Conservation (phyloP, 371 early-diverging fungal species). For the Gilbertella persicaria region DNA sequence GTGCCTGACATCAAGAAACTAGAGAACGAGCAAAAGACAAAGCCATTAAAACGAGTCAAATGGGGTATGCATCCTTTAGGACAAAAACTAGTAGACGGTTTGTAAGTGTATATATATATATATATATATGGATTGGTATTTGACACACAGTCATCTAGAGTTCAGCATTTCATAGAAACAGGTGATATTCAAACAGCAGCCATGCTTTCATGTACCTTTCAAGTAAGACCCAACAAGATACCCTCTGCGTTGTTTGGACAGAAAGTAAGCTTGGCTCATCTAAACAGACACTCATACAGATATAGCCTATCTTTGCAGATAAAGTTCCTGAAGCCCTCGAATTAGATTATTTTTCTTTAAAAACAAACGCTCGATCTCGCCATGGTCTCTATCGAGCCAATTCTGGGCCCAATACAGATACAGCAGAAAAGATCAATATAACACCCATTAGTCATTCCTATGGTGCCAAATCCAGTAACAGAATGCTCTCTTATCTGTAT, state of each 20-base stretch:
- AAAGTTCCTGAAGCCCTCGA: slow-evolving; percentile 22
- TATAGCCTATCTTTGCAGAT: slow-evolving; percentile 16
- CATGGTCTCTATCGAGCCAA: slow-evolving; percentile 5
- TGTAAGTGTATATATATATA: slow-evolving; percentile 48
- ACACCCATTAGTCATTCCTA: slow-evolving; percentile 37
- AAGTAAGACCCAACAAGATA: slow-evolving; percentile 16
- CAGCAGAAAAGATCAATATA: slow-evolving; percentile 1
- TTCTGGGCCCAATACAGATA: slow-evolving; percentile 16
- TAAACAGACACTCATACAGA: not conserved
- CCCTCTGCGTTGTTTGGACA: slow-evolving; percentile 22
- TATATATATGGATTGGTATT: no score
- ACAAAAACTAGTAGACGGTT: slow-evolving; percentile 53
- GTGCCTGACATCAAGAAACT: not conserved
- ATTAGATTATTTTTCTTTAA: slow-evolving; percentile 31
- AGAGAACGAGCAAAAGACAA: not conserved
- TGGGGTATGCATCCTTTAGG: slow-evolving; percentile 83
- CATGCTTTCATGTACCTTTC: slow-evolving; percentile 77
- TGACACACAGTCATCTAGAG: slow-evolving; percentile 32
- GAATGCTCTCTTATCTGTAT: slow-evolving; percentile 35
- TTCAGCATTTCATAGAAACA: slow-evolving; percentile 62
- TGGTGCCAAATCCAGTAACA: slow-evolving; percentile 26
- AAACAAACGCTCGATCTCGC: slow-evolving; percentile 5
- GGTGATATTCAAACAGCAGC: slow-evolving; percentile 89
- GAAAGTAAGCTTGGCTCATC: slow-evolving; percentile 7
- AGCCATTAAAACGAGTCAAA: slow-evolving; percentile 39